Conservation (phyloP, 139 green algal species). For the Chlamydomonas sp. region DNA sequence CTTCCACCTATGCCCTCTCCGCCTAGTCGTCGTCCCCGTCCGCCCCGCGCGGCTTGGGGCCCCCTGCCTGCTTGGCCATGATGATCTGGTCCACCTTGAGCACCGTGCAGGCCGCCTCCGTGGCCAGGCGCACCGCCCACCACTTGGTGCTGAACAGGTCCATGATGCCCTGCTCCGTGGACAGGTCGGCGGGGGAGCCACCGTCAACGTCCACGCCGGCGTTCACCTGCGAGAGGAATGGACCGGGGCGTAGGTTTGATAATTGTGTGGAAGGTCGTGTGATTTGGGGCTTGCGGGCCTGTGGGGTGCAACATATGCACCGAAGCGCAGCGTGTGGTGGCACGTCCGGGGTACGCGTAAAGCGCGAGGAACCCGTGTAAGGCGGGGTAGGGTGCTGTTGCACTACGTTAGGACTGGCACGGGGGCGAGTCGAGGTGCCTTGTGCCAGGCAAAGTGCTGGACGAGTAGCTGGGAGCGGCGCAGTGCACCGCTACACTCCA, state of each 20-base stretch:
- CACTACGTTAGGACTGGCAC: no score
- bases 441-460: no score
- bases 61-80: constrained; percentile 93
- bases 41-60: constrained; percentile 71
- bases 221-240: constrained; percentile 36
- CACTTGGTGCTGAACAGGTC: constrained; percentile 92
- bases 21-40: constrained; percentile 51
- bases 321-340: no score
- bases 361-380: no score
- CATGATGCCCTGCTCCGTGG: constrained; percentile 61
- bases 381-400: no score
- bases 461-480: no score
- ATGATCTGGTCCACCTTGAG: constrained; percentile 99
- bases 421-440: no score
- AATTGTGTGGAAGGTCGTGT: no score
- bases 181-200: constrained; percentile 76
- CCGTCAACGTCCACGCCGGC: constrained; percentile 92
- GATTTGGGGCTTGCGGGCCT: no score
- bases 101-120: constrained; percentile 94
- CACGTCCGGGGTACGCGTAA: no score
- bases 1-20: neutral
- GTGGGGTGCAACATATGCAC: no score
- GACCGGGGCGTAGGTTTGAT: neutral
- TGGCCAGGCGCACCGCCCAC: constrained; percentile 94
- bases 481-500: no score